phyloP scores from a whole-genome alignment of 2,329 filamentous ascomycete species.

The Fusarium nurragi region DNA sequence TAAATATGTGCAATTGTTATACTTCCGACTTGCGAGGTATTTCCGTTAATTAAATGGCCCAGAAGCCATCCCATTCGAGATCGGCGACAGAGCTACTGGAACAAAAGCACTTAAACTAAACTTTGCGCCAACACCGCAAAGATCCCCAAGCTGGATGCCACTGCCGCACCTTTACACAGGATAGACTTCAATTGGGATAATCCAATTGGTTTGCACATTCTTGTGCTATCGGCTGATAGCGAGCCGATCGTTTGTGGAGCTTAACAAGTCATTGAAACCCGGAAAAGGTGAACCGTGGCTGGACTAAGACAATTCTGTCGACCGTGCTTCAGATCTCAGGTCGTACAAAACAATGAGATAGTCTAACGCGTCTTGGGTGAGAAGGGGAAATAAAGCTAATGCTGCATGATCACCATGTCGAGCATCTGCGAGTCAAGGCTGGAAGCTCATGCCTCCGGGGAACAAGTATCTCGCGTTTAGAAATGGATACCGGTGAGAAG shows the following conservation, averaged over 20 bases:
- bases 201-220: constrained; percentile 13
- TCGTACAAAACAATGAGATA: neutral
- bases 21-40: no score
- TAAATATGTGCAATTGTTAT: neutral
- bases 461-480: constrained; percentile 1
- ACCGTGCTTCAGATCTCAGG: neutral
- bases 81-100: neutral
- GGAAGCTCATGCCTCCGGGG: neutral
- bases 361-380: neutral
- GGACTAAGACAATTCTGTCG: neutral
- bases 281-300: constrained; percentile 20
- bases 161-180: neutral
- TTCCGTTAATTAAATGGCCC: neutral
- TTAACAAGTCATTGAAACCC: neutral
- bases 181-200: neutral
- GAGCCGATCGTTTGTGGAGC: constrained; percentile 17
- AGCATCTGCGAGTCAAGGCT: neutral
- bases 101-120: constrained; percentile 1
- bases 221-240: constrained; percentile 6
- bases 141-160: neutral
- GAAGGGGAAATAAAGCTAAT: constrained; percentile 25
- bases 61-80: neutral
- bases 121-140: neutral
- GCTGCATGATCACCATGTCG: neutral
- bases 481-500: neutral